Evolutionary conservation across 2,329 filamentous ascomycete species (phyloP), one percentile per base, ranked within the genome.

Genomic region (Claviceps humidiphila): DNA sequence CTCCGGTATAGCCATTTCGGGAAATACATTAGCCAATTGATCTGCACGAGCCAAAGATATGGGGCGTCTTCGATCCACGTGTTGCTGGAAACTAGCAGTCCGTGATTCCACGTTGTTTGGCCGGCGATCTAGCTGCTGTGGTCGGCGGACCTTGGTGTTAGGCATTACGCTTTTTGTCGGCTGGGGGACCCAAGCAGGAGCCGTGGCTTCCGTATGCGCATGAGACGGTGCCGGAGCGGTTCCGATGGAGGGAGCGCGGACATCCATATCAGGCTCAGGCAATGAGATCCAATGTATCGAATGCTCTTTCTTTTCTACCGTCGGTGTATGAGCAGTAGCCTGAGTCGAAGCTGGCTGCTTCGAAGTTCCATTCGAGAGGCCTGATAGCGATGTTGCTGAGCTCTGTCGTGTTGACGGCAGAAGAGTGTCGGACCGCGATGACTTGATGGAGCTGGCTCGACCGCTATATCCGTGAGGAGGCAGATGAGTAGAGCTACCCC

Each of bases 11-110:
- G 54, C 55, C 43, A 54, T 53, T 44, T 60, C 59, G 5, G 59
- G 59, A 37, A 60, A 60, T 5, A 58, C 56, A 41, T 63, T 62
- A 47, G 59, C 55, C 26, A 64, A 11, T n/a, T n/a, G 50, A 13
- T 55, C 49, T 24, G 51, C 56, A 2, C 51, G 55, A 2, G 54
- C 47, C 30, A 52, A 34, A 46, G 55, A 49, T 20, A 55, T 55
- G 34, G 56, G 50, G 47, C 51, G 52, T 42, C 52, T 45, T 34
- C 51, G 47, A 45, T 53, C 51, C n/a, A 49, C 49, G 39, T 47
- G 24, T 42, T 53, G n/a, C 20, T 51, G 52, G 13, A 41, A n/a
- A 49, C 40, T 14, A 50, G 50, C n/a, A 44, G 55, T 20, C 49
- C 58, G 59, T 1, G 60, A 43, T 47, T 59, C 46, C 17, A 39